A percentile compares a stretch with the other conserved stretches of the same genome.
Evolutionary conservation across 2,329 filamentous ascomycete genomes (phyloP).

Genomic region (Trichoderma polysporum): DNA sequence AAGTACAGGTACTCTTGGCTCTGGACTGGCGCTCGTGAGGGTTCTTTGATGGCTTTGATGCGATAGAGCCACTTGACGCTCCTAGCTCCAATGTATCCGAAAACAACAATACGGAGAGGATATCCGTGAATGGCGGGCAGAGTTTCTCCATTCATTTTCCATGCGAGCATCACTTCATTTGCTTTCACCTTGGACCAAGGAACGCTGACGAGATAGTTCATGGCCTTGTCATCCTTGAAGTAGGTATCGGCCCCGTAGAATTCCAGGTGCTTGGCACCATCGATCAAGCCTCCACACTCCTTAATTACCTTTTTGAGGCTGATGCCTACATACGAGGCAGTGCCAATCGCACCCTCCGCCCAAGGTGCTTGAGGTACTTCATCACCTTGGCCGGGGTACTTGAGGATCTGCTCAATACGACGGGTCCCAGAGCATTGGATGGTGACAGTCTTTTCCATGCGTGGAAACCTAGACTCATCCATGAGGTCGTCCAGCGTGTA

Average conservation of each 20-base stretch:
- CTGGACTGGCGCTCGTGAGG: conserved; percentile 4
- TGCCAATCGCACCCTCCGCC: conserved; percentile 14
- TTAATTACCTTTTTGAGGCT: conserved; percentile 8
- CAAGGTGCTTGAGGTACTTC: conserved; percentile 7
- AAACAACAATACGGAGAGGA: conserved; percentile 7
- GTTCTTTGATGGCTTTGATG: conserved; percentile 13
- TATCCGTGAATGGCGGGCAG: conserved; percentile 5
- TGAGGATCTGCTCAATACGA: conserved; percentile 12
- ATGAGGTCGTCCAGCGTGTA: conserved; percentile 7
- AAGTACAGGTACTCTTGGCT: conserved; percentile 14
- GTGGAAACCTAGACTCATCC: conserved; percentile 15
- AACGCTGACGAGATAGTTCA: conserved; percentile 14
- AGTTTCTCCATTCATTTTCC: conserved; percentile 9
- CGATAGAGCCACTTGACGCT: conserved; percentile 17
- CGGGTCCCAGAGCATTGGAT: conserved; percentile 15
- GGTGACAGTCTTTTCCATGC: background rate
- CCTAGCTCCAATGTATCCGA: conserved; percentile 8
- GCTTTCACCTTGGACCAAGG: conserved; percentile 14
- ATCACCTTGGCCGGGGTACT: conserved; percentile 8
- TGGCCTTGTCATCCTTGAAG: conserved; percentile 13
- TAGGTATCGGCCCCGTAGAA: conserved; percentile 14
- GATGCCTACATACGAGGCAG: background rate
- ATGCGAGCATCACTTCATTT: conserved; percentile 10
- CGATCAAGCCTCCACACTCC: conserved; percentile 2
- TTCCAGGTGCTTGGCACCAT: conserved; percentile 3